Evolutionary conservation across 1,139 yeast species (phyloP).

Genomic region (Zygosaccharomyces sapae): DNA sequence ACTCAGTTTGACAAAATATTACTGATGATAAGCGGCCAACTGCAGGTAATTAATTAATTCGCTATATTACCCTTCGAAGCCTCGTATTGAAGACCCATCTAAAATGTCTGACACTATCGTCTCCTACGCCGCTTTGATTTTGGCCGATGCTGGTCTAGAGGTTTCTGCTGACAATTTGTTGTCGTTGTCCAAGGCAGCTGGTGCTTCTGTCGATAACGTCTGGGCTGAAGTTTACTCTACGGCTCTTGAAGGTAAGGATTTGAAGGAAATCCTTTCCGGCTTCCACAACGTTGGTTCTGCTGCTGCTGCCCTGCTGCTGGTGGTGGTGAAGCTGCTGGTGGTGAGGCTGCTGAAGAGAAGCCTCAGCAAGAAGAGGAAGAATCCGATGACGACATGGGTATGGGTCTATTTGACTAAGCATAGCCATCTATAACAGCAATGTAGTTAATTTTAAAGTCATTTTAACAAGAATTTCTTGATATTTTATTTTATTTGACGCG

Average conservation of each 20-base stretch:
- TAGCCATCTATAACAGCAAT: constrained; percentile 11
- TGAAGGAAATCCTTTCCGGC: constrained; percentile 84
- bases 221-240: constrained; percentile 96
- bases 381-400: constrained; percentile 83
- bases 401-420: constrained; percentile 62
- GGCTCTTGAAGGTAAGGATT: constrained; percentile 95
- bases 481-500: background rate
- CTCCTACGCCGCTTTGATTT: constrained; percentile 84
- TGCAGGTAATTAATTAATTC: background rate
- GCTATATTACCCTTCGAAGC: background rate
- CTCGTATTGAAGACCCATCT: constrained; percentile 1
- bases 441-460: constrained; percentile 4
- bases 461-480: background rate
- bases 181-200: constrained; percentile 84
- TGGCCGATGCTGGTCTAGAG: constrained; percentile 96
- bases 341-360: constrained; percentile 54
- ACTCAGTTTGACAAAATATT: background rate
- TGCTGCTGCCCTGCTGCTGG: constrained; percentile 55
- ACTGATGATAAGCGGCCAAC: background rate
- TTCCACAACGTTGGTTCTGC: constrained; percentile 69
- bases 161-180: constrained; percentile 88
- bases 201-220: constrained; percentile 78
- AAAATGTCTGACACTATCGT: constrained; percentile 52
- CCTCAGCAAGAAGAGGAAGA: constrained; percentile 49
- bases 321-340: constrained; percentile 49